Conservation (phyloP, 306 rosid species). For the Arachis hypogaea region DNA sequence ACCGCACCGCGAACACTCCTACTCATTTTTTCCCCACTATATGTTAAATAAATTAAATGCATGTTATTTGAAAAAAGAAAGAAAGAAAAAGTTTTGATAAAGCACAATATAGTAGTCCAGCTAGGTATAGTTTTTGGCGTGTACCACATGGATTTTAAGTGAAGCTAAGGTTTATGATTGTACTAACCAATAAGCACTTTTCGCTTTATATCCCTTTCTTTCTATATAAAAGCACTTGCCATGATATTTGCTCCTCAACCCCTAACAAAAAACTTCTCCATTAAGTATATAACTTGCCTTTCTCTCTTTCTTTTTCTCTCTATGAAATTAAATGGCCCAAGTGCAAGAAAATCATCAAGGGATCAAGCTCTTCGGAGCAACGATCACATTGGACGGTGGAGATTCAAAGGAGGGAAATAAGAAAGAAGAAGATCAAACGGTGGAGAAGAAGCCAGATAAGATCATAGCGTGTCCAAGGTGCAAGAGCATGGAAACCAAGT, state of each 20-base stretch:
- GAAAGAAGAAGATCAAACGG: conserved; percentile 40
- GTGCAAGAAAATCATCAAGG: conserved; percentile 52
- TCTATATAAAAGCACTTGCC: conserved; percentile 30
- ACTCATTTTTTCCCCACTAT: no score
- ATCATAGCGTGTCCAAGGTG: conserved; percentile 86
- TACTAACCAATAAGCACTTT: conserved; percentile 42
- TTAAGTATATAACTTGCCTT: conserved; percentile 22
- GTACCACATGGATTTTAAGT: conserved; percentile 35
- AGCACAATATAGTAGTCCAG: conserved; percentile 34
- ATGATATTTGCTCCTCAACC: conserved; percentile 17
- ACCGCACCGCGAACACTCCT: no score
- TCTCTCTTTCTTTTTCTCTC: conserved; percentile 6
- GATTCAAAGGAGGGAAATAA: conserved; percentile 47
- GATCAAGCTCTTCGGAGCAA: conserved; percentile 86
- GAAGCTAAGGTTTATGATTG: conserved; percentile 19
- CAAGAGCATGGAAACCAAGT: conserved; percentile 94
- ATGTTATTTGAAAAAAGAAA: no score
- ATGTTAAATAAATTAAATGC: not conserved
- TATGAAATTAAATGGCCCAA: conserved; percentile 48
- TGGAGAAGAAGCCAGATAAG: conserved; percentile 70
- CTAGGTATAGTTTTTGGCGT: conserved; percentile 34
- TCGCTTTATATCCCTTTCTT: conserved; percentile 4
- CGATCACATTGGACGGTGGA: conserved; percentile 52
- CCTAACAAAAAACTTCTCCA: conserved; percentile 34
- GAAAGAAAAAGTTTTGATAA: conserved; percentile 13